Percentiles rank a stretch among this genome's conserved stretches.
These are phyloP conservation scores for Triticum turgidum DNA, from an alignment of 176 grass and related monocot genomes.

Conservation along the genomic window DNA sequence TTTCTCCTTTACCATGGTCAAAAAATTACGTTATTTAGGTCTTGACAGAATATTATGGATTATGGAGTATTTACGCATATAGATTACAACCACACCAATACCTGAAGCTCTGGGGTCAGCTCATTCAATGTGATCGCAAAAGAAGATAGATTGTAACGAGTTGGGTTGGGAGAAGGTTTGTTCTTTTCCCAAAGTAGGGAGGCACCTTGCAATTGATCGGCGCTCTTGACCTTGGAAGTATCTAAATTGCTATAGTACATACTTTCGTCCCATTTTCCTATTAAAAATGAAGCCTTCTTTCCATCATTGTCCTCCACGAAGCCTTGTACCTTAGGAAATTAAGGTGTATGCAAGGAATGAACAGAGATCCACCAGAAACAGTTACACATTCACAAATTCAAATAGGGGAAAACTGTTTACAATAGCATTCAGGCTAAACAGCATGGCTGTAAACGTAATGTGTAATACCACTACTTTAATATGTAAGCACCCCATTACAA, in stretches of 20 bases:
- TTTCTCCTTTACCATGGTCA: conserved; percentile 63
- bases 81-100: conserved; percentile 34
- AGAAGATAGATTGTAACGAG: conserved; percentile 86
- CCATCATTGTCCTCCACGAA: conserved; percentile 69
- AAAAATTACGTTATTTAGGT: neutral
- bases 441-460: no score
- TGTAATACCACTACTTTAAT: neutral
- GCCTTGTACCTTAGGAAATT: conserved; percentile 67
- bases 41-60: conserved; percentile 2
- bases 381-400: neutral
- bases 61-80: neutral
- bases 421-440: conserved; percentile 3
- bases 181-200: conserved; percentile 86
- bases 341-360: conserved; percentile 12
- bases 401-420: neutral
- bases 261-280: conserved; percentile 85
- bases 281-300: conserved; percentile 65
- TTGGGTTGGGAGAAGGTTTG: conserved; percentile 70
- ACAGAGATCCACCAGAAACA: conserved; percentile 22
- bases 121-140: conserved; percentile 93
- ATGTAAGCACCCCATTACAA: neutral
- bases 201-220: conserved; percentile 41
- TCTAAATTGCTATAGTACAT: conserved; percentile 59
- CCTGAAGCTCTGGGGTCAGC: conserved; percentile 73
- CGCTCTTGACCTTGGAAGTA: conserved; percentile 55